Percentiles rank a stretch among this genome's conserved stretches.
Conservation (phyloP, 495 filamentous ascomycete genomes). For the Lasiosphaeria ovina region DNA sequence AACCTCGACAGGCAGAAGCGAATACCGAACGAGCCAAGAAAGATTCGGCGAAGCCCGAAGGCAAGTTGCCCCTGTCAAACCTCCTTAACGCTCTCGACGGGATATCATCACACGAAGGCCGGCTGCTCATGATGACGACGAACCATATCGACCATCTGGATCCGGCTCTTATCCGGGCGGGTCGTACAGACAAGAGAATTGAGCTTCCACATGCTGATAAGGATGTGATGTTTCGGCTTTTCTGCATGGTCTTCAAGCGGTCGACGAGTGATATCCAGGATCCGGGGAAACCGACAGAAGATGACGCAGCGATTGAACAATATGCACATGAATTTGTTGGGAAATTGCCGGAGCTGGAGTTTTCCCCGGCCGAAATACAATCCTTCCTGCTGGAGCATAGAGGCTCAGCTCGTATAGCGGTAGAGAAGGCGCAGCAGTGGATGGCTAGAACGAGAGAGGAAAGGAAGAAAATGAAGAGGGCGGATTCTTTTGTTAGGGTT, state of each 20-base stretch:
- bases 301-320: constrained; percentile 4
- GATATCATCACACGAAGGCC: constrained; percentile 64
- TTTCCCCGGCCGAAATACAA: constrained; percentile 15
- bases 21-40: too few relatives aligned
- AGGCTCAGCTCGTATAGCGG: constrained; percentile 9
- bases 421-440: constrained; percentile 14
- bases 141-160: constrained; percentile 68
- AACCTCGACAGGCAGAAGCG: constrained; percentile 3
- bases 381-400: constrained; percentile 11
- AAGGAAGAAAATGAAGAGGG: constrained; percentile 13
- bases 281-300: constrained; percentile 7
- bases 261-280: constrained; percentile 8
- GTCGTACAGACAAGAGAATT: constrained; percentile 65
- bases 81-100: constrained; percentile 73
- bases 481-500: constrained; percentile 1
- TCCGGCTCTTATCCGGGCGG: constrained; percentile 62
- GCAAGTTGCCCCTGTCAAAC: too few relatives aligned
- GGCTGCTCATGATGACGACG: constrained; percentile 73
- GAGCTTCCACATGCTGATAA: constrained; percentile 52
- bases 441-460: constrained; percentile 11
- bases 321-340: constrained; percentile 10
- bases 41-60: too few relatives aligned
- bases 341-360: constrained; percentile 10
- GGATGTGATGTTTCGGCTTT: constrained; percentile 12
- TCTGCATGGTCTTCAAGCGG: constrained; percentile 12